These are phyloP conservation scores for Sclerotinia borealis DNA, from an alignment of 2,329 filamentous ascomycete species.

Conservation along the genomic window DNA sequence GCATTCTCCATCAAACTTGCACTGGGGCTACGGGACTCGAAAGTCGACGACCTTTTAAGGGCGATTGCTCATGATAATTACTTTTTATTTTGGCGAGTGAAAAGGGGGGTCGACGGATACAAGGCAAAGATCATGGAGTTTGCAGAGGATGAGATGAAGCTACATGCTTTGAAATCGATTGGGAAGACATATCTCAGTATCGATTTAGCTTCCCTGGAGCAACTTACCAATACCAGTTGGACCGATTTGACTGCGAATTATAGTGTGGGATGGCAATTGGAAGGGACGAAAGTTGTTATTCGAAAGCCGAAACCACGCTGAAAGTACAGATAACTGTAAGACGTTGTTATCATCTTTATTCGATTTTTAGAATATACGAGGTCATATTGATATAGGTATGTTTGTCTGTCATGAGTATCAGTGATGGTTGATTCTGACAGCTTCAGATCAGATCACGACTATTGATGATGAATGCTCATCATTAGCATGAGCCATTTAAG, in stretches of 20 bases:
- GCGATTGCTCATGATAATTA: conserved; percentile 79
- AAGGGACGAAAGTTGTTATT: conserved; percentile 70
- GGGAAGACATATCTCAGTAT: conserved; percentile 74
- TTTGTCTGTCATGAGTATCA: not conserved
- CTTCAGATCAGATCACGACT: not conserved
- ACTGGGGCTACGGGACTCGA: conserved; percentile 58
- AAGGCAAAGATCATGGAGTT: conserved; percentile 74
- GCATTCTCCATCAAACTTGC: conserved; percentile 62
- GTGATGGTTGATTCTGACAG: not conserved
- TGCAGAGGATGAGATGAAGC: conserved; percentile 66
- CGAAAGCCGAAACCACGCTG: conserved; percentile 48
- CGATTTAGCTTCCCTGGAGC: conserved; percentile 63
- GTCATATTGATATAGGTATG: conserved; percentile 4
- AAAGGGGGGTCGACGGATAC: conserved; percentile 71
- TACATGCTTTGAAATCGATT: conserved; percentile 79
- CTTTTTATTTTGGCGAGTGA: conserved; percentile 67
- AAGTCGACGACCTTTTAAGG: conserved; percentile 61
- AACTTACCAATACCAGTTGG: conserved; percentile 65
- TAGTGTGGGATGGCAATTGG: conserved; percentile 79
- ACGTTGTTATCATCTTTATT: not conserved
- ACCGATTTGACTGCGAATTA: conserved; percentile 59
- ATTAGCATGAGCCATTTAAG: not conserved
- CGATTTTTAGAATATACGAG: not conserved
- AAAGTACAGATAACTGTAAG: conserved; percentile 11
- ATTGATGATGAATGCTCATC: not conserved